These are phyloP conservation scores for Calonectria multiphialidica DNA, from an alignment of 2,329 filamentous ascomycete genomes.

Conservation along the genomic window DNA sequence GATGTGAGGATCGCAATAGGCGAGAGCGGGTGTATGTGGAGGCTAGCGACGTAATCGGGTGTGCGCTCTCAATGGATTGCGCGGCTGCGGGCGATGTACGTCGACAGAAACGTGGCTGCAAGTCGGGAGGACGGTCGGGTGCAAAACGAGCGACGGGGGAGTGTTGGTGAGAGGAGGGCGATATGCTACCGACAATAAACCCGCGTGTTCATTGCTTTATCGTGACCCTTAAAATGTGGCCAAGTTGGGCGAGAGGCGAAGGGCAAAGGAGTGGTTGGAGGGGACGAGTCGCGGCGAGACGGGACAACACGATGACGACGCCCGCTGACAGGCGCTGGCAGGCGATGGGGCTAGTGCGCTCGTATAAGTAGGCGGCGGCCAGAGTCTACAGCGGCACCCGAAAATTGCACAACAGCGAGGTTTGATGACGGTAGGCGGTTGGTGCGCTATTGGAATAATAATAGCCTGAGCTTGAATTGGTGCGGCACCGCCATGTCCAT, in stretches of 20 bases:
- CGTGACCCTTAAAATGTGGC: conserved; percentile 27
- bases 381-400: background rate
- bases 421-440: background rate
- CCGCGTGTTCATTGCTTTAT: conserved; percentile 36
- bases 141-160: conserved; percentile 34
- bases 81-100: conserved; percentile 4
- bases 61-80: background rate
- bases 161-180: background rate
- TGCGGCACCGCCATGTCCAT: conserved; percentile 5
- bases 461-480: conserved; percentile 1
- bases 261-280: conserved; percentile 2
- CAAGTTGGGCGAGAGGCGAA: conserved; percentile 2
- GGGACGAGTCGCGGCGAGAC: background rate
- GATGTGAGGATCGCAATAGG: background rate
- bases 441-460: background rate
- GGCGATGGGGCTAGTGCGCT: background rate
- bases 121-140: background rate
- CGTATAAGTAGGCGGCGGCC: background rate
- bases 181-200: conserved; percentile 18
- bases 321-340: conserved; percentile 11
- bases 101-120: conserved; percentile 9
- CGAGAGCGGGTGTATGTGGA: background rate
- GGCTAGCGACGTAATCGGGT: conserved; percentile 7
- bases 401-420: background rate
- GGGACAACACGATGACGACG: conserved; percentile 16